phyloP scores from a whole-genome alignment of 176 grass and related monocot genomes.

The Triticum timopheevii region DNA sequence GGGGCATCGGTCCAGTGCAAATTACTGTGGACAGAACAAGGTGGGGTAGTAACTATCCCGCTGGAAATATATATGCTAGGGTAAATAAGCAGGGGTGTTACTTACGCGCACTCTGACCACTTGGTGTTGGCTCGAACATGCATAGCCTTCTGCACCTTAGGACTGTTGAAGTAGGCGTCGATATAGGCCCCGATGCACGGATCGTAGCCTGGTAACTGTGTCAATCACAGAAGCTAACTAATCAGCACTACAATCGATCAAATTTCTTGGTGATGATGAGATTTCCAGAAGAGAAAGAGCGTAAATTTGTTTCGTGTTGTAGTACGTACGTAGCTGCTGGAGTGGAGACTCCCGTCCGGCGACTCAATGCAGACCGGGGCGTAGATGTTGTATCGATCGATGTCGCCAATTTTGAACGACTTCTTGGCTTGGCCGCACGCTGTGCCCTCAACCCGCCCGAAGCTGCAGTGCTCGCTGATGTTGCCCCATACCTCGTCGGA shows the following conservation, averaged over 20 bases:
- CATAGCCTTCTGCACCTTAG: slow-evolving; percentile 46
- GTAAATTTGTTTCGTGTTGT: background rate
- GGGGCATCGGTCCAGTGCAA: background rate
- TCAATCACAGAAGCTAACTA: background rate
- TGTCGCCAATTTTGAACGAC: background rate
- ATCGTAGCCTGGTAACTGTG: slow-evolving; percentile 46
- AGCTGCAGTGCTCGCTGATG: slow-evolving; percentile 37
- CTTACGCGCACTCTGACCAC: slow-evolving; percentile 43
- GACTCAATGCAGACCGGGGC: slow-evolving; percentile 31
- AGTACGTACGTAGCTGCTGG: slow-evolving; percentile 33
- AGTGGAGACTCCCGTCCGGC: background rate
- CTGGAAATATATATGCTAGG: background rate
- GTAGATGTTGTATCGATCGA: slow-evolving; percentile 39
- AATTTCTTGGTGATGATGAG: background rate
- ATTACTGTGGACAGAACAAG: background rate
- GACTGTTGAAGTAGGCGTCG: slow-evolving; percentile 28
- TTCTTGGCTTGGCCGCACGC: background rate
- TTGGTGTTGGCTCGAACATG: slow-evolving; percentile 26
- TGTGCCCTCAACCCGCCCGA: background rate
- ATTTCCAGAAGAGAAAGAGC: background rate
- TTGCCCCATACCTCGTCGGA: slow-evolving; percentile 40
- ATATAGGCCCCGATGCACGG: slow-evolving; percentile 26
- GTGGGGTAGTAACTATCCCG: too few species aligned
- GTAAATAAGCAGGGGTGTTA: background rate
- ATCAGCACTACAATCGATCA: background rate